These are phyloP conservation scores for Tetrapisispora taiwanensis DNA, from an alignment of 805 yeast genomes.

Conservation along the genomic window DNA sequence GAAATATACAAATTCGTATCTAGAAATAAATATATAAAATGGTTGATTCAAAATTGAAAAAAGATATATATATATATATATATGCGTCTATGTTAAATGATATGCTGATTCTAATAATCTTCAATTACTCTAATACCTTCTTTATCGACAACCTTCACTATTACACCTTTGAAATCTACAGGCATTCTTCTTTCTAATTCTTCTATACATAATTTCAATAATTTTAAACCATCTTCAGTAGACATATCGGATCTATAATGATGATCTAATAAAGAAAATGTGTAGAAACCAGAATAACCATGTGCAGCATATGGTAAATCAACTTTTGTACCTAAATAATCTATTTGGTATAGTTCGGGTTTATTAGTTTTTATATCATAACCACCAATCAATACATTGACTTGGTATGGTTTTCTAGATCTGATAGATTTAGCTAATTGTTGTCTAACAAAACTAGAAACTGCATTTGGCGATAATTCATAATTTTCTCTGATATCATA, in stretches of 20 bases:
- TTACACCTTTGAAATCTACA: slow-evolving; percentile 87
- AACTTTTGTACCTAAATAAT: slow-evolving; percentile 85
- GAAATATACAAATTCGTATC: background rate
- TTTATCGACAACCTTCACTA: slow-evolving; percentile 55
- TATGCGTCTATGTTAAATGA: background rate
- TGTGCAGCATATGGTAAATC: slow-evolving; percentile 95
- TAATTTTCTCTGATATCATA: slow-evolving; percentile 75
- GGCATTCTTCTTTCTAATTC: slow-evolving; percentile 65
- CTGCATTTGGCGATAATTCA: slow-evolving; percentile 76
- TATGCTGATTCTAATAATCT: slow-evolving; percentile 7
- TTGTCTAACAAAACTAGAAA: slow-evolving; percentile 80
- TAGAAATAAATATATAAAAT: background rate
- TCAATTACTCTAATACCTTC: slow-evolving; percentile 43
- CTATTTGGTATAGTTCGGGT: slow-evolving; percentile 79
- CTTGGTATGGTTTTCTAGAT: slow-evolving; percentile 94
- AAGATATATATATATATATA: background rate
- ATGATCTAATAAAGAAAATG: slow-evolving; percentile 80
- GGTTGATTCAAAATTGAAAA: too few species aligned
- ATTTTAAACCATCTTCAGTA: slow-evolving; percentile 64
- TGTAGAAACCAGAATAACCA: slow-evolving; percentile 96
- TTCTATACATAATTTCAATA: slow-evolving; percentile 60
- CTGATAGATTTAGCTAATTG: slow-evolving; percentile 81
- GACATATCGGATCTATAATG: slow-evolving; percentile 74
- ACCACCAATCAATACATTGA: slow-evolving; percentile 82
- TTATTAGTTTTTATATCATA: slow-evolving; percentile 47